Percentiles rank a stretch among this genome's conserved stretches.
These are phyloP conservation scores for Streptanthus diversifolius DNA, from an alignment of 345 rosid genomes.

Conservation along the genomic window DNA sequence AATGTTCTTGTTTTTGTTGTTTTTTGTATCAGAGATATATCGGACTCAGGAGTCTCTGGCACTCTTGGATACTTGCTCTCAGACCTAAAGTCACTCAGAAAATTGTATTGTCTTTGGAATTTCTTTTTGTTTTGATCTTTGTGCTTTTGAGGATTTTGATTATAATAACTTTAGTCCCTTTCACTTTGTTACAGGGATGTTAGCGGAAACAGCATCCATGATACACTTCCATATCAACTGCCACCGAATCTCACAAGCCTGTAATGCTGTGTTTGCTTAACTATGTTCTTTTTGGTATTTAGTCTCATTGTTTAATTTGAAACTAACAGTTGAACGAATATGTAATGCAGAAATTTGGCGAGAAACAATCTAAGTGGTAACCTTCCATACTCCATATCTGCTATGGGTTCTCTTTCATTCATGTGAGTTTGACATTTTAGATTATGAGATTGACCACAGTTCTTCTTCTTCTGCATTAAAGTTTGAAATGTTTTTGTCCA, in stretches of 20 bases:
- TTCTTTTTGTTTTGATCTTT: constrained; percentile 14
- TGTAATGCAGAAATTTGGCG: constrained; percentile 78
- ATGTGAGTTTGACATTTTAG: constrained; percentile 55
- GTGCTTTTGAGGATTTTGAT: constrained; percentile 17
- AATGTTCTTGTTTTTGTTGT: constrained; percentile 13
- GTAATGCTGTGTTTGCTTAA: constrained; percentile 45
- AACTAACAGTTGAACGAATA: constrained; percentile 8
- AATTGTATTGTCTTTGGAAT: constrained; percentile 47
- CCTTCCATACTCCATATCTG: constrained; percentile 87
- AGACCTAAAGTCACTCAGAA: constrained; percentile 61
- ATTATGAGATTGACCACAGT: neutral
- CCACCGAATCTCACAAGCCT: constrained; percentile 95
- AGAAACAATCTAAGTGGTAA: constrained; percentile 77
- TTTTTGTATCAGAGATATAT: constrained; percentile 55
- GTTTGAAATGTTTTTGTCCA: neutral
- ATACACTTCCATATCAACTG: constrained; percentile 81
- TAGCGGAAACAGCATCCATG: constrained; percentile 81
- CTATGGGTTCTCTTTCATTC: constrained; percentile 63
- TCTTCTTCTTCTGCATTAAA: neutral
- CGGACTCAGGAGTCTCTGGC: constrained; percentile 75
- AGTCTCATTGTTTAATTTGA: neutral
- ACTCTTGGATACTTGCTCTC: constrained; percentile 91
- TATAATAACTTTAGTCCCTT: neutral
- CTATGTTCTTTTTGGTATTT: neutral
- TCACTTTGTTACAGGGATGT: constrained; percentile 57